These are phyloP conservation scores for Arxiozyma bovina DNA, from an alignment of 1,139 yeast genomes.

Conservation along the genomic window DNA sequence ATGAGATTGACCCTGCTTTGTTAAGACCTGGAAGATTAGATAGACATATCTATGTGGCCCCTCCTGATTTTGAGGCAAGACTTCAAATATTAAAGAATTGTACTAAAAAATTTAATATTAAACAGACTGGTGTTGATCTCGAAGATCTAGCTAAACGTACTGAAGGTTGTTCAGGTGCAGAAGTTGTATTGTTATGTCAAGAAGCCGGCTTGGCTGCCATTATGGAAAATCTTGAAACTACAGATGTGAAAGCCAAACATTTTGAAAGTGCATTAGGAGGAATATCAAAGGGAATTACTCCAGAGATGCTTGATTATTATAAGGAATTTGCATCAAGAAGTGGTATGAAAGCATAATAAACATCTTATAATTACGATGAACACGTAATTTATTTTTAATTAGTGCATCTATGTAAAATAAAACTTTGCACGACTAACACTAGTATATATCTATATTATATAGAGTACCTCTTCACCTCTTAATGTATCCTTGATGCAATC, in stretches of 20 bases:
- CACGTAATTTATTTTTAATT: not conserved
- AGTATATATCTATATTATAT: not conserved
- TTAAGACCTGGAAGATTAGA: conserved; percentile 92
- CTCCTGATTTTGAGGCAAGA: conserved; percentile 79
- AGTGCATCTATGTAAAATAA: not conserved
- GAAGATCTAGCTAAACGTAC: conserved; percentile 51
- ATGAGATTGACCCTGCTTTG: conserved; percentile 82
- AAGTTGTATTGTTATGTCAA: conserved; percentile 81
- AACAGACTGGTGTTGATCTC: conserved; percentile 39
- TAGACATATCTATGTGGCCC: conserved; percentile 82
- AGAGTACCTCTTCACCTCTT: too few relatives aligned
- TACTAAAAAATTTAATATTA: conserved; percentile 45
- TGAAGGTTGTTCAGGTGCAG: conserved; percentile 95
- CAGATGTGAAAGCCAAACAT: conserved; percentile 49
- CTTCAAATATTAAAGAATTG: conserved; percentile 64
- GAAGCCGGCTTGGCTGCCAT: conserved; percentile 92
- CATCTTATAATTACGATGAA: conserved; percentile 7
- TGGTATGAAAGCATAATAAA: conserved; percentile 15
- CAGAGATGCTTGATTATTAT: conserved; percentile 74
- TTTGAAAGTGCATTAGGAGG: conserved; percentile 62
- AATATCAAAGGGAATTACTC: conserved; percentile 69
- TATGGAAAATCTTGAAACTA: conserved; percentile 59
- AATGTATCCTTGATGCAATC: not conserved
- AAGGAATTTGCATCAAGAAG: conserved; percentile 46
- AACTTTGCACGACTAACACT: not conserved